Conservation (phyloP, 139 green algal species). For the Spirogloea muscicola region DNA sequence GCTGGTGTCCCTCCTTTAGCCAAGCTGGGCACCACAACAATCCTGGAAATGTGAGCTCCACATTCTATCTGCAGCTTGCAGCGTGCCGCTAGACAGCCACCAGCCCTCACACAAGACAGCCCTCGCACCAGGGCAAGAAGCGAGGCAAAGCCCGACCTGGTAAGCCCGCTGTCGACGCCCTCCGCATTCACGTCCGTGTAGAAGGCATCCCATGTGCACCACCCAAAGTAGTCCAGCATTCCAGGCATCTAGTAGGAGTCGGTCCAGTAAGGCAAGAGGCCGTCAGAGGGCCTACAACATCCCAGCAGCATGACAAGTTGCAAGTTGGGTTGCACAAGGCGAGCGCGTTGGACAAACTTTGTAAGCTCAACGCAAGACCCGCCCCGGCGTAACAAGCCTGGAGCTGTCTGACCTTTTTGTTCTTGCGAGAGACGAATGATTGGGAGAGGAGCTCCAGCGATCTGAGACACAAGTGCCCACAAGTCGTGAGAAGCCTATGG, state of each 20-base stretch:
- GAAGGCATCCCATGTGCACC: slow-evolving; percentile 97
- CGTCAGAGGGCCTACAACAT: not conserved
- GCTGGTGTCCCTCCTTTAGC: slow-evolving; percentile 26
- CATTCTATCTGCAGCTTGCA: too few species aligned
- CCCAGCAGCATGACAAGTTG: not conserved
- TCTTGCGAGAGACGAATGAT: not conserved
- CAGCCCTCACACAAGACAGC: too few species aligned
- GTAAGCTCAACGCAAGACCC: not conserved
- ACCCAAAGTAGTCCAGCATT: slow-evolving; percentile 87
- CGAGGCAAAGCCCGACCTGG: slow-evolving; percentile 2
- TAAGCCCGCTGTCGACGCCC: slow-evolving; percentile 66
- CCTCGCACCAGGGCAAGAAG: too few species aligned
- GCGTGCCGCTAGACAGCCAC: too few species aligned
- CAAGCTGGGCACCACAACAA: slow-evolving; percentile 4
- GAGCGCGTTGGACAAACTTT: not conserved
- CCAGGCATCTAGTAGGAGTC: slow-evolving; percentile 50
- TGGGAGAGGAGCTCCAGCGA: too few species aligned
- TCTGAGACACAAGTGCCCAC: too few species aligned
- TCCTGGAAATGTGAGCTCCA: not conserved
- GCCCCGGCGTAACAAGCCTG: not conserved
- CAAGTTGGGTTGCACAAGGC: not conserved
- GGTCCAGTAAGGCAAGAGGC: not conserved
- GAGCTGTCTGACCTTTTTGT: slow-evolving; percentile 1
- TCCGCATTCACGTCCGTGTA: slow-evolving; percentile 82
- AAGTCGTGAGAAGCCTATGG: too few species aligned